Percentiles rank a stretch among this genome's conserved stretches.
Evolutionary conservation across 2,329 filamentous ascomycete species (phyloP).

Genomic region (Clarireedia monteithiana): DNA sequence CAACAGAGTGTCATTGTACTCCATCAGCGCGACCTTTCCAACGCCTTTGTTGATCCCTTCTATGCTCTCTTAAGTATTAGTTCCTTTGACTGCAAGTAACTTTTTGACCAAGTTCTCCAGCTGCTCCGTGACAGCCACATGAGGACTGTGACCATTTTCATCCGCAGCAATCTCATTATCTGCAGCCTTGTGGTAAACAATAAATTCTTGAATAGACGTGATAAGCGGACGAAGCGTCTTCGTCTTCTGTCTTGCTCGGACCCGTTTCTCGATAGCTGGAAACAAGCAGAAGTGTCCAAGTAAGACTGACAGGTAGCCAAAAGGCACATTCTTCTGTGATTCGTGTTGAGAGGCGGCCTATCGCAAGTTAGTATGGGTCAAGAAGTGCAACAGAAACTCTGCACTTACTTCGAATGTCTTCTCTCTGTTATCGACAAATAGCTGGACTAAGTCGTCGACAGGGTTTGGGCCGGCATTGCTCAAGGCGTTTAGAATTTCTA

Average conservation of each 20-base stretch:
- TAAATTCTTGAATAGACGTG: constrained; percentile 53
- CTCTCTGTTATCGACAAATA: constrained; percentile 62
- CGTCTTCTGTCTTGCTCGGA: constrained; percentile 37
- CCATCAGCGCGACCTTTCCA: not conserved
- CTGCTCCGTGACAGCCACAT: constrained; percentile 37
- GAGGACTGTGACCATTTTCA: constrained; percentile 36
- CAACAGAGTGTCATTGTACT: constrained; percentile 1
- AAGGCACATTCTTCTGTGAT: constrained; percentile 70
- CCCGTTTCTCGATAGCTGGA: constrained; percentile 33
- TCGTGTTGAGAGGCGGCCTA: constrained; percentile 67
- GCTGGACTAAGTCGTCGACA: constrained; percentile 50
- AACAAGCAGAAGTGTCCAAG: constrained; percentile 72
- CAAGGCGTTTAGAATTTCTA: constrained; percentile 39
- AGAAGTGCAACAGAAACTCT: not conserved
- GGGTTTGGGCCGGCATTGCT: constrained; percentile 34
- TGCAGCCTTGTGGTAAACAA: constrained; percentile 50
- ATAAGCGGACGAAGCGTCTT: constrained; percentile 43
- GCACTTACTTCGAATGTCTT: constrained; percentile 58
- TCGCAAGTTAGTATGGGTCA: constrained; percentile 8
- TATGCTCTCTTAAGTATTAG: not conserved
- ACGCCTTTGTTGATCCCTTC: not conserved
- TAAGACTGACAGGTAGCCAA: constrained; percentile 79
- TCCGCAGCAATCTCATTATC: constrained; percentile 39
- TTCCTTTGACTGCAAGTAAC: constrained; percentile 9
- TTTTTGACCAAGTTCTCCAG: constrained; percentile 22